A percentile compares a stretch with the other conserved stretches of the same genome.
Evolutionary conservation across 164 flowering plant genomes (phyloP).

Genomic region (Magnolia officinalis): DNA sequence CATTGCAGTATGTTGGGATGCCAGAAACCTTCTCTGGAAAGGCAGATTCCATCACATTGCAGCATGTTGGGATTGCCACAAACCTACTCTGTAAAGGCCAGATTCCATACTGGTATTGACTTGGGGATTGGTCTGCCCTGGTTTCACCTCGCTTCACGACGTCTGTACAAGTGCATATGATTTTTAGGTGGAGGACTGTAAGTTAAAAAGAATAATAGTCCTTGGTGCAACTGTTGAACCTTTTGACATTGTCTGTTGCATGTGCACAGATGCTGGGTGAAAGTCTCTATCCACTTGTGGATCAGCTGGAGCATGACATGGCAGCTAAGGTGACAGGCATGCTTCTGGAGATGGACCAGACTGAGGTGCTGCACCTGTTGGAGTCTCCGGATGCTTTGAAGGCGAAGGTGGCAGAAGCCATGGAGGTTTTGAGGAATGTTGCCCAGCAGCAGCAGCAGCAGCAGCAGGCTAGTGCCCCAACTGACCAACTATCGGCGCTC

Average conservation of each 20-base stretch:
- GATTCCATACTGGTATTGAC: no score
- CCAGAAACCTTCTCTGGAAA: no score
- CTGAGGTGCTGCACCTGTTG: slow-evolving; percentile 73
- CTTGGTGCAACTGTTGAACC: not conserved
- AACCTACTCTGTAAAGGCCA: no score
- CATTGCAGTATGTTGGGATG: no score
- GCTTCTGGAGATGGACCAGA: slow-evolving; percentile 90
- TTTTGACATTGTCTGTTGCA: not conserved
- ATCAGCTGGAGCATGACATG: slow-evolving; percentile 61
- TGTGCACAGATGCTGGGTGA: slow-evolving; percentile 67
- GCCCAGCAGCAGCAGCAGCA: slow-evolving; percentile 47
- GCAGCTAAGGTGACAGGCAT: slow-evolving; percentile 87
- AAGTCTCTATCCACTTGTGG: slow-evolving; percentile 71
- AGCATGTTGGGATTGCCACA: no score
- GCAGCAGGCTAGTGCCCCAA: slow-evolving; percentile 37
- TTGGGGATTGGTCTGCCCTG: no score
- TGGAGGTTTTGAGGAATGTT: slow-evolving; percentile 68
- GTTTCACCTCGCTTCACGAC: no score
- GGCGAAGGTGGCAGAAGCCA: slow-evolving; percentile 74
- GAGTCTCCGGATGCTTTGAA: slow-evolving; percentile 82
- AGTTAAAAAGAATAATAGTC: no score
- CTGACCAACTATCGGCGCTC: slow-evolving; percentile 56
- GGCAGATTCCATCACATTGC: no score
- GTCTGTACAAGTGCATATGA: no score
- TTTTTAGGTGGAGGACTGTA: no score